Evolutionary conservation across 306 rosid genomes (phyloP).

Genomic region (Lathyrus oleraceus): DNA sequence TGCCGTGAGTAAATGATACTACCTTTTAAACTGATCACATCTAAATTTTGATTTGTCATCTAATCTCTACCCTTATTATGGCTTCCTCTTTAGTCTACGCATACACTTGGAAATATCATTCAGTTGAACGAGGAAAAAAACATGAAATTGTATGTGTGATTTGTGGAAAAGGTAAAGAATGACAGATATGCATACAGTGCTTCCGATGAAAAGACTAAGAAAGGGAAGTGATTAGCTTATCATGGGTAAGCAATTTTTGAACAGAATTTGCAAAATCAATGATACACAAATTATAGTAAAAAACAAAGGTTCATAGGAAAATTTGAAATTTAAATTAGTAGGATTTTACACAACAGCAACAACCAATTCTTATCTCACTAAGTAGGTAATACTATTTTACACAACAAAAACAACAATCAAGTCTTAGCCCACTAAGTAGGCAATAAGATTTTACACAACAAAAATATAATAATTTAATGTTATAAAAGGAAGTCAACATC

Average conservation of each 20-base stretch:
- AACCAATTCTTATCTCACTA: no score
- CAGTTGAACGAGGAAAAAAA: constrained; percentile 13
- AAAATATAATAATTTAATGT: neutral
- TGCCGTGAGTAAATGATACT: neutral
- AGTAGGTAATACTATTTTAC: no score
- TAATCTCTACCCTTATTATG: constrained; percentile 6
- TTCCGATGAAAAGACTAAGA: constrained; percentile 19
- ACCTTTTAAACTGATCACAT: neutral
- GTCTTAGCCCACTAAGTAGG: no score
- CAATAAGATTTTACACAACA: neutral
- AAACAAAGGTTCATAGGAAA: neutral
- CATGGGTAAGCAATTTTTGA: constrained; percentile 16
- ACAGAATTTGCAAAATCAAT: constrained; percentile 7
- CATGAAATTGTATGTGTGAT: neutral
- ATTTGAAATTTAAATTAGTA: constrained; percentile 1
- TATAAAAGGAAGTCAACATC: constrained; percentile 3
- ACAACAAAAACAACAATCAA: no score
- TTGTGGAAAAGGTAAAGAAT: neutral
- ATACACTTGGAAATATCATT: constrained; percentile 18
- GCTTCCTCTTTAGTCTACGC: neutral
- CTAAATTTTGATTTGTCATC: constrained; percentile 11
- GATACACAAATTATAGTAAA: neutral
- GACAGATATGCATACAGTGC: neutral
- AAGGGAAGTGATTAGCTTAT: constrained; percentile 1
- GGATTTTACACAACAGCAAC: neutral